Conservation (phyloP, 495 filamentous ascomycete species). For the Lasiosphaeriaceae sp. region DNA sequence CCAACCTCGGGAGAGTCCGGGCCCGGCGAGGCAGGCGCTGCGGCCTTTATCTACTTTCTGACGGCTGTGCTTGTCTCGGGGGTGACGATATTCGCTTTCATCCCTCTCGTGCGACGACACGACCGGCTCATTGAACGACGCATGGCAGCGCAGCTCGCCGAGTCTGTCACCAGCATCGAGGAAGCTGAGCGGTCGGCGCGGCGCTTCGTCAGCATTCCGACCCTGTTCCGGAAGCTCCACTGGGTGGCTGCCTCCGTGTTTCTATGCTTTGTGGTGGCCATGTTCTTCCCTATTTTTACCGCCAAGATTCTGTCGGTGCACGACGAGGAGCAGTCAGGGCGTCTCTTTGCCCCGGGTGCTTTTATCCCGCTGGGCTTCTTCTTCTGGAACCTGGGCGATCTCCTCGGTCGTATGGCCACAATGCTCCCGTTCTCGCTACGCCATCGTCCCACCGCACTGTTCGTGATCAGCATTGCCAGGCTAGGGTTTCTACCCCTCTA, state of each 20-base stretch:
- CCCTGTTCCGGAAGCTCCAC: constrained; percentile 67
- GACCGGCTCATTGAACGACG: constrained; percentile 38
- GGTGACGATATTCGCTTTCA: constrained; percentile 55
- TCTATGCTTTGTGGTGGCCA: constrained; percentile 75
- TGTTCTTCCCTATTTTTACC: constrained; percentile 94
- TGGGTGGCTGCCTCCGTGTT: constrained; percentile 69
- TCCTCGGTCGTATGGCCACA: constrained; percentile 69
- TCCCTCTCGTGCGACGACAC: constrained; percentile 44
- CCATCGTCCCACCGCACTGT: constrained; percentile 58
- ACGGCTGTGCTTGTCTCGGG: constrained; percentile 67
- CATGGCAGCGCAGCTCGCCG: constrained; percentile 30
- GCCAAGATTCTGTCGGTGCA: constrained; percentile 70
- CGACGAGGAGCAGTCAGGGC: constrained; percentile 34
- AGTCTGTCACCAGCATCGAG: constrained; percentile 40
- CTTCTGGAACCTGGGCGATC: constrained; percentile 89
- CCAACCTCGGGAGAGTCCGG: constrained; percentile 5
- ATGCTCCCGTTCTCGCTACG: constrained; percentile 58
- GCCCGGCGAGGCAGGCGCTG: constrained; percentile 41
- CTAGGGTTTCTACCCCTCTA: constrained; percentile 79
- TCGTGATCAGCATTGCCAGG: constrained; percentile 60
- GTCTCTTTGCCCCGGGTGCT: constrained; percentile 63
- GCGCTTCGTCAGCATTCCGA: constrained; percentile 60
- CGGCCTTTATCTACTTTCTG: constrained; percentile 88
- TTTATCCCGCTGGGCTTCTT: constrained; percentile 92
- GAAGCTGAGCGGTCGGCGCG: constrained; percentile 44